These are phyloP conservation scores for Omphalotus olearius DNA, from an alignment of 1,284 basidiomycete genomes.

Conservation along the genomic window DNA sequence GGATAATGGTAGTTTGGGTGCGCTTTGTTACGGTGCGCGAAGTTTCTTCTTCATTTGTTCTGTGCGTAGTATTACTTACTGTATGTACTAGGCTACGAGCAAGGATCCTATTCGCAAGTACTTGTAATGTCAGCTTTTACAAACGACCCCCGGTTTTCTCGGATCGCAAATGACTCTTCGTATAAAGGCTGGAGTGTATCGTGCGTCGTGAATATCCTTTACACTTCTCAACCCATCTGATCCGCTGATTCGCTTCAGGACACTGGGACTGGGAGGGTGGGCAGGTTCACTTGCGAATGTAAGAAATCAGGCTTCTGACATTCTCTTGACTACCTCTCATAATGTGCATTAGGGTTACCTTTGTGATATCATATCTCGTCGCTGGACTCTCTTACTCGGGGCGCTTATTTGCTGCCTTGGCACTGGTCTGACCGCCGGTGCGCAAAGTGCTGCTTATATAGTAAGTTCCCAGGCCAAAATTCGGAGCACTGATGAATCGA, in stretches of 20 bases:
- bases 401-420: conserved; percentile 21
- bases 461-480: conserved; percentile 1
- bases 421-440: conserved; percentile 21
- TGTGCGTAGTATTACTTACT: background rate
- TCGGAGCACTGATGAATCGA: background rate
- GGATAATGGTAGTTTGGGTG: conserved; percentile 16
- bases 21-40: conserved; percentile 20
- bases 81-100: conserved; percentile 18
- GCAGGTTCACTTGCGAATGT: conserved; percentile 21
- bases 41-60: background rate
- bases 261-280: conserved; percentile 22
- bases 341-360: conserved; percentile 18
- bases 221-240: background rate
- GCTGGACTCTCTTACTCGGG: conserved; percentile 21
- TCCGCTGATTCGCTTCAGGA: conserved; percentile 11
- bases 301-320: background rate
- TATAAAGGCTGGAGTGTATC: conserved; percentile 25
- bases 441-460: conserved; percentile 20
- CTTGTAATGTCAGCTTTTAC: conserved; percentile 24
- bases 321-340: background rate
- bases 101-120: conserved; percentile 23
- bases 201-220: conserved; percentile 7
- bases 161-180: conserved; percentile 22
- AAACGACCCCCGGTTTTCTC: conserved; percentile 18
- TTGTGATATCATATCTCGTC: conserved; percentile 21